A percentile compares a stretch with the other conserved stretches of the same genome.
Conservation (phyloP, 2,329 filamentous ascomycete genomes). For the Dendrostoma leiphaemia region DNA sequence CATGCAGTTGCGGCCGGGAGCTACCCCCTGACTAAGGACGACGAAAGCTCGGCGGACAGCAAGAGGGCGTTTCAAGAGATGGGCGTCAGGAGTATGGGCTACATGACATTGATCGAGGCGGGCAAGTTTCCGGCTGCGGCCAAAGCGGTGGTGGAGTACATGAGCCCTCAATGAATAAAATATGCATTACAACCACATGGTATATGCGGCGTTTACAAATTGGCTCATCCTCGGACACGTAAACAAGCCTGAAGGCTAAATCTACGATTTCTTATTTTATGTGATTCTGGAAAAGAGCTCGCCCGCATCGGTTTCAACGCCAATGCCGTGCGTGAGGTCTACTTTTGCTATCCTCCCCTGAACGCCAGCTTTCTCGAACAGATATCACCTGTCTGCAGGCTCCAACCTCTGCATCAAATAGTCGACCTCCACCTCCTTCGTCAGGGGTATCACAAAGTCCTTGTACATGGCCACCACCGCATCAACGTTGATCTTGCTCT, state of each 20-base stretch:
- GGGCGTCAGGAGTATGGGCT: conserved; percentile 80
- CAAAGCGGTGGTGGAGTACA: conserved; percentile 71
- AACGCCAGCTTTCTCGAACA: neutral
- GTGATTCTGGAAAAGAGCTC: neutral
- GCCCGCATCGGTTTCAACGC: neutral
- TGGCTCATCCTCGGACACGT: no score
- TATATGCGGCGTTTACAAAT: neutral
- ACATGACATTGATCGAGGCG: conserved; percentile 83
- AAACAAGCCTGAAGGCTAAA: no score
- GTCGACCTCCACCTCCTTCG: conserved; percentile 97
- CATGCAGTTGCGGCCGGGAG: conserved; percentile 68
- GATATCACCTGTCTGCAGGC: conserved; percentile 22
- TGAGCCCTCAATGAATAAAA: conserved; percentile 50
- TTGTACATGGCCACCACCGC: conserved; percentile 88
- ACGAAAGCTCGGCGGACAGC: conserved; percentile 80
- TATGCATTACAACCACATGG: neutral
- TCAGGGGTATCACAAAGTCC: conserved; percentile 91
- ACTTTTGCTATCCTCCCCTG: neutral
- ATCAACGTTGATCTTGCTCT: conserved; percentile 84
- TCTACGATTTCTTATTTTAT: neutral
- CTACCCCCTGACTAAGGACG: conserved; percentile 78
- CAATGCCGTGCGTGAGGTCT: neutral
- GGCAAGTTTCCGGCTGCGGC: conserved; percentile 73
- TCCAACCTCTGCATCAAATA: conserved; percentile 92
- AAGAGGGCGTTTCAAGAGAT: conserved; percentile 93